These are phyloP conservation scores for Solanum megistacrolobum DNA, from an alignment of 257 asterid species.

Conservation along the genomic window DNA sequence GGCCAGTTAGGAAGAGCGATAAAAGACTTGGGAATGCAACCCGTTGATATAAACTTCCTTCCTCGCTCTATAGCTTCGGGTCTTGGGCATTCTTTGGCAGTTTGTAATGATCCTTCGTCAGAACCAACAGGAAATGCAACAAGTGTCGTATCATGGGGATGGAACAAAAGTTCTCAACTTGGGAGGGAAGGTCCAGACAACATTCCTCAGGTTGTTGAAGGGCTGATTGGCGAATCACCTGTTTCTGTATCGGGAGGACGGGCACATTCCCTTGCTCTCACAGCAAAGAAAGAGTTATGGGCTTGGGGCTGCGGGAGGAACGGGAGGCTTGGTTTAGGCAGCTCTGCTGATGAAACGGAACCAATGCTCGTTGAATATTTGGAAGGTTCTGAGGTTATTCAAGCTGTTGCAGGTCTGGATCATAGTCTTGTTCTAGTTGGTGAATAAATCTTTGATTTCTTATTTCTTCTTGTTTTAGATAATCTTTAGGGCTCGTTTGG, in stretches of 20 bases:
- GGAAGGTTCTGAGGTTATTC: slow-evolving; percentile 54
- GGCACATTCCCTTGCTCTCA: slow-evolving; percentile 64
- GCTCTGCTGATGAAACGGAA: slow-evolving; percentile 69
- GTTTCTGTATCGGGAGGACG: slow-evolving; percentile 67
- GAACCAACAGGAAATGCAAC: slow-evolving; percentile 13
- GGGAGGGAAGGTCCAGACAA: slow-evolving; percentile 61
- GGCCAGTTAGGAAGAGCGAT: slow-evolving; percentile 71
- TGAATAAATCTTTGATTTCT: slow-evolving; percentile 11
- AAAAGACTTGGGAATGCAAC: slow-evolving; percentile 54
- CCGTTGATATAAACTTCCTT: slow-evolving; percentile 26
- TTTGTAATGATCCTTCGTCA: slow-evolving; percentile 30
- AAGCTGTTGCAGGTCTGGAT: slow-evolving; percentile 84
- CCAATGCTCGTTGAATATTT: slow-evolving; percentile 54
- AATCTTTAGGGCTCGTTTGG: neutral
- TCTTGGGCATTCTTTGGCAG: slow-evolving; percentile 79
- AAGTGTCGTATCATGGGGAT: slow-evolving; percentile 76
- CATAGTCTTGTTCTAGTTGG: slow-evolving; percentile 61
- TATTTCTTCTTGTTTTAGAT: neutral
- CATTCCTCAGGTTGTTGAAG: slow-evolving; percentile 42
- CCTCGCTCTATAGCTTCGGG: slow-evolving; percentile 68
- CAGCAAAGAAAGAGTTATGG: slow-evolving; percentile 53
- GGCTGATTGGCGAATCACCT: slow-evolving; percentile 34
- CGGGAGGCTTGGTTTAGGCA: slow-evolving; percentile 79
- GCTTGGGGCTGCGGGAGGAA: slow-evolving; percentile 93
- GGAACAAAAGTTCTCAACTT: slow-evolving; percentile 74